Evolutionary conservation across 345 rosid species (phyloP), one percentile per base, ranked within the genome.

Genomic region (Aurinia saxatilis): DNA sequence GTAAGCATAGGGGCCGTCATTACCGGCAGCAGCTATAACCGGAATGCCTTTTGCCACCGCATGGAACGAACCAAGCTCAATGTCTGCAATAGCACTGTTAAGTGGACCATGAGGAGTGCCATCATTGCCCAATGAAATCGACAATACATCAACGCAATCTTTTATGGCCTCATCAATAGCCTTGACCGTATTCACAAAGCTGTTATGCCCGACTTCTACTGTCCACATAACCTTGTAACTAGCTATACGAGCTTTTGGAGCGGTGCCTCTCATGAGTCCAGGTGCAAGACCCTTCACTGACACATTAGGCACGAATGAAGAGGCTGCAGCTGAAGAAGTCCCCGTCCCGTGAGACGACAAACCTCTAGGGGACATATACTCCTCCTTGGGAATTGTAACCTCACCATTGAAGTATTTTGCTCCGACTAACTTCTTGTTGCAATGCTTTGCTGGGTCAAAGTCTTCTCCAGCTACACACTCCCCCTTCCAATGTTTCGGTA

Each of bases 401-500:
- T n/a, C n/a, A n/a, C n/a, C n/a, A n/a, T n/a, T n/a, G 50, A 35
- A 78, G 75, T 75, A 72, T 58, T 60, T 73, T 34, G 78, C 82
- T 47, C 82, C 80, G 69, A 66, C 27, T 57, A 66, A 5, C 42
- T 66, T 66, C 41, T 60, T 75, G 54, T 75, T 75, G 60, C 79
- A 79, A 30, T 75, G 68, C 37, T 27, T 44, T 48, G 63, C 54
- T 55, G 68, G 64, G 67, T 69, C 52, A 31, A 79, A 79, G 2
- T 6, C 29, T 25, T 10, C 16, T 51, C 82, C 82, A 0, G 79
- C 77, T 51, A 68, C 53, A 70, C 79, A 79, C 7, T 29, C 42
- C 1, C 82, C 79, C 35, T 75, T 75, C 79, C 79, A 79, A 17
- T 44, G 77, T 27, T 73, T 65, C 7, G 82, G 80, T 56, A 73